These are phyloP conservation scores for Cynara cardunculus DNA, from an alignment of 129 eudicot species.

Conservation along the genomic window DNA sequence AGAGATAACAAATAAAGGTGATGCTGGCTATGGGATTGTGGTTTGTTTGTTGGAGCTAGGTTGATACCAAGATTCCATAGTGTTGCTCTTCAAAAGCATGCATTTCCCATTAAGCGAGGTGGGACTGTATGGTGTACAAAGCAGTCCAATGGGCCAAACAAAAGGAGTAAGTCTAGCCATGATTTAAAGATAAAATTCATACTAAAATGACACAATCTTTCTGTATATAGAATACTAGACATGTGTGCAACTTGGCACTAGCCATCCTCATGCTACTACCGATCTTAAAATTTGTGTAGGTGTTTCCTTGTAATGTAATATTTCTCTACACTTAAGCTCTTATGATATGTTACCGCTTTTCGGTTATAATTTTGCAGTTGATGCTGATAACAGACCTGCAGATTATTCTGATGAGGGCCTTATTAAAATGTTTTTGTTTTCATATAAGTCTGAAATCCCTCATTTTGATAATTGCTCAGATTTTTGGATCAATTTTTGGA, in stretches of 20 bases:
- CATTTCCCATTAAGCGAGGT: not conserved
- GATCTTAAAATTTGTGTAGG: too few relatives aligned
- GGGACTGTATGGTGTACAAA: too few relatives aligned
- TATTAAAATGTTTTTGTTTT: not conserved
- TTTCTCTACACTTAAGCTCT: not conserved
- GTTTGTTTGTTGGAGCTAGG: too few relatives aligned
- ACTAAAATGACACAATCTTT: not conserved
- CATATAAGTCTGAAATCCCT: not conserved
- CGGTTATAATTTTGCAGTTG: not conserved
- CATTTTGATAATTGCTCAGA: conserved; percentile 39
- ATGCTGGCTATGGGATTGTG: too few relatives aligned
- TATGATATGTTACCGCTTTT: not conserved
- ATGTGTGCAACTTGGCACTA: not conserved
- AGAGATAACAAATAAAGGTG: too few relatives aligned
- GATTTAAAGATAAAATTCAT: not conserved
- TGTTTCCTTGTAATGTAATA: not conserved
- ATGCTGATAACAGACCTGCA: not conserved
- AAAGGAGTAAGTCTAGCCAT: not conserved
- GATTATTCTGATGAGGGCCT: not conserved
- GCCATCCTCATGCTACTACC: not conserved
- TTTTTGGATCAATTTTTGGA: conserved; percentile 87
- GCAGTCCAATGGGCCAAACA: not conserved
- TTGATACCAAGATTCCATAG: not conserved
- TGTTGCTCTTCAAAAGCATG: not conserved
- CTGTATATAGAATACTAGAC: not conserved